phyloP scores from a whole-genome alignment of 148 eudicot genomes.

The Polygonum aviculare region DNA sequence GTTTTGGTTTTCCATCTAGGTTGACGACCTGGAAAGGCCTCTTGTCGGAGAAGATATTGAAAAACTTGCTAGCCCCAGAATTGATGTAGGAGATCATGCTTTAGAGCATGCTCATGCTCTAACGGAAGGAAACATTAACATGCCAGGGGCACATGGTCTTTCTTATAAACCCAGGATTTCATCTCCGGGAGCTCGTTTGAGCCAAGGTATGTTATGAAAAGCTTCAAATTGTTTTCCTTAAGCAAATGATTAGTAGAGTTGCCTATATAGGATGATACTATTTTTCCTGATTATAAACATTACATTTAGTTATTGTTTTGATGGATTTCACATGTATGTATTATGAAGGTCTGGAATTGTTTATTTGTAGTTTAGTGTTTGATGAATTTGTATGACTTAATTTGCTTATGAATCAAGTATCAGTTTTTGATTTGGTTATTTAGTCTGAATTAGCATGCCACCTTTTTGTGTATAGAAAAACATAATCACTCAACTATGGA shows the following conservation, averaged over 20 bases:
- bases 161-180: conserved; percentile 33
- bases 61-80: conserved; percentile 24
- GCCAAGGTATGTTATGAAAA: conserved; percentile 35
- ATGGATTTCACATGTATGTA: not conserved
- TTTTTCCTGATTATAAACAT: not conserved
- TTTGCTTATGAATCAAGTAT: not conserved
- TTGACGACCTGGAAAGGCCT: conserved; percentile 83
- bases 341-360: not conserved
- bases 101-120: conserved; percentile 26
- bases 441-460: not conserved
- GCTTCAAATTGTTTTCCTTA: not conserved
- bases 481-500: not conserved
- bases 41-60: conserved; percentile 53
- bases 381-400: not conserved
- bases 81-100: conserved; percentile 28
- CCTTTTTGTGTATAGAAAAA: not conserved
- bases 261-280: not conserved
- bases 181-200: conserved; percentile 37
- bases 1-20: conserved; percentile 26
- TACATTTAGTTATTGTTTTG: not conserved
- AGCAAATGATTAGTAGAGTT: not conserved
- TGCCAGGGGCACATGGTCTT: conserved; percentile 36
- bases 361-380: not conserved
- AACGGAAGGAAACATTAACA: conserved; percentile 30
- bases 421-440: not conserved